Conservation (phyloP, 2,329 filamentous ascomycete genomes). For the Colletotrichum sp. region DNA sequence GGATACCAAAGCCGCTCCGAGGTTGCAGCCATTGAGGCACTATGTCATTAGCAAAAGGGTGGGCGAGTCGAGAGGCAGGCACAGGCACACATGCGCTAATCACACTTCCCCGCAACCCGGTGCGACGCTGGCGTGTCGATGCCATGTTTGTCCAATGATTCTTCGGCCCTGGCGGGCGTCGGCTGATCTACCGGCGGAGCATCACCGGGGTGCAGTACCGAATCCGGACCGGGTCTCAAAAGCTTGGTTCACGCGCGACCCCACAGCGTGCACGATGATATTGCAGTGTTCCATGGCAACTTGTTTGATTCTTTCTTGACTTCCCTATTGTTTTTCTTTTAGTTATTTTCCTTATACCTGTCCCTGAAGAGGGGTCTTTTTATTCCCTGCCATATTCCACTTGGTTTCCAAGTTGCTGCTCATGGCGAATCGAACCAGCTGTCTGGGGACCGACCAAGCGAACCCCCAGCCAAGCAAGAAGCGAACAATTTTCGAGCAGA, state of each 20-base stretch:
- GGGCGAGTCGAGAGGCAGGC: neutral
- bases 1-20: neutral
- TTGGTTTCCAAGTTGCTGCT: neutral
- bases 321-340: neutral
- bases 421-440: neutral
- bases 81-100: neutral
- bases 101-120: neutral
- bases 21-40: neutral
- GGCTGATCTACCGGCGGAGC: conserved; percentile 6
- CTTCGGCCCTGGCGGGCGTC: conserved; percentile 6
- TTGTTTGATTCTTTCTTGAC: neutral
- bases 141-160: neutral
- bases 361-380: neutral
- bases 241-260: neutral
- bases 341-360: neutral
- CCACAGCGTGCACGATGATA: neutral
- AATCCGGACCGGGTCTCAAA: neutral
- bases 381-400: neutral
- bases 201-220: neutral
- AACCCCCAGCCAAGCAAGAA: neutral
- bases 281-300: neutral
- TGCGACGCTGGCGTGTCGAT: neutral
- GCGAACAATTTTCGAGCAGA: neutral
- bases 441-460: neutral
- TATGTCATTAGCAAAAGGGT: neutral